Base-by-base conservation (phyloP, 768 basidiomycete species). In the Suillus alpinus region DNA sequence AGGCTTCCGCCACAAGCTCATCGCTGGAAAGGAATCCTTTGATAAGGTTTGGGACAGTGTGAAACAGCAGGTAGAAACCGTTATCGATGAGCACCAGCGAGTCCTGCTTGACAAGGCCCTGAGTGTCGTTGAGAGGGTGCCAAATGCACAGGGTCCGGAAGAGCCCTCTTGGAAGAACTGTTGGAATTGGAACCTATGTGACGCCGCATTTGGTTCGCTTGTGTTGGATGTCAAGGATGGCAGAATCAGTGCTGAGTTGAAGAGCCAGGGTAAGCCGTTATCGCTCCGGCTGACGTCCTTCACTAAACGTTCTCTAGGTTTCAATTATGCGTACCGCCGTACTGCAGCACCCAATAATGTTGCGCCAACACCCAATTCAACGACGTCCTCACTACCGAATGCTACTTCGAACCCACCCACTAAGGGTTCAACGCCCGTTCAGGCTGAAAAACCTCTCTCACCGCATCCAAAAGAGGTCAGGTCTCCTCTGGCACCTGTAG, bases 141-240 rank as follows among this genome's bases (percentile, higher is more conserved):
- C 95, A 1, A 76, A 81, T 5, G 65, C 79, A 0, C 79, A 82
- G 32, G 73, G 73, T 37, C 71, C 74, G 18, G 96, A 99, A 72
- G 95, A 98, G 67, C 87, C 89, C 3, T 88, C 92, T 0, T 99
- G 97, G 97, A 99, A 98, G 76, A 98, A 97, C 72, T 94, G 93
- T 72, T 98, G 96, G 96, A 94, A 97, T 72, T 97, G 96, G 96
- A 96, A 98, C 69, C 77, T 98, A 46, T 95, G 95, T 64, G 97
- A 99, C 67, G 96, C 96, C 6, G 92, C 94, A 2, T 97, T 89
- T 62, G 96, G 97, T 1, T 87, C 86, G 12, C 81, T 99, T 37
- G 78, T 97, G 1, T 77, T 99, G 49, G 94, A 97, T 66, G 78
- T 98, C 67, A 90, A 90, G 67, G 95, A 98, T 61, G 95, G 96